Evolutionary conservation across 768 basidiomycete species (phyloP), one percentile per base, ranked within the genome.

Genomic region (Rhodotorula diobovata): DNA sequence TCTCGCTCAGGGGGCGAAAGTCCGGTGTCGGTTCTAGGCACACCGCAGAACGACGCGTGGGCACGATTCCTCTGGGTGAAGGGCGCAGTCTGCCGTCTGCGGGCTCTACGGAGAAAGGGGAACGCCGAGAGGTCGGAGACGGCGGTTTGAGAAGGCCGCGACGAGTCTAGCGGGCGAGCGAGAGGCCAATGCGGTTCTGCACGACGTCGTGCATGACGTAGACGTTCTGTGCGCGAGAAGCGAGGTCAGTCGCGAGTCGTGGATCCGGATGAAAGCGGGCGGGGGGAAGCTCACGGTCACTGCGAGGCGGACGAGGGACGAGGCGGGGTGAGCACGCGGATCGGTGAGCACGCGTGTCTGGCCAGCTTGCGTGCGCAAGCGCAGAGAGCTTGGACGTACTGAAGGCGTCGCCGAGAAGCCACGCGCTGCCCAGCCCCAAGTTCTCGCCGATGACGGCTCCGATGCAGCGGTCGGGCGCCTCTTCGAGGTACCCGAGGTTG

Each of bases 341-440:
- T 28, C 20, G 51, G n/a, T 2, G 6, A 43, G n/a, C n/a, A n/a
- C 6, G 11, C 14, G 41, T 43, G 14, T 3, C 30, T 18, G 4
- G 54, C 12, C 7, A 23, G 54, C 15, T 16, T 20, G 54, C 34
- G 34, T 5, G 12, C 2, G n/a, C 54, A 21, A 3, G 20, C 3
- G n/a, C 10, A 9, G 41, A 4, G 18, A 1, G 14, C 8, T 28
- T 11, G 21, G 21, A 71, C 86, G 54, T 70, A 88, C 88, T 85
- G 84, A 96, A 96, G 0, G 91, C 90, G 76, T 94, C 94, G 43
- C 93, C 94, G 48, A 96, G 82, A 74, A 96, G 92, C 91, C 92
- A 95, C 56, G 81, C 82, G 43, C 80, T 77, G 18, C 85, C 84
- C 59, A 91, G 82, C 66, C 83, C 83, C 77, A 94, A 96, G 81